Evolutionary conservation across 2,329 filamentous ascomycete species (phyloP).

Genomic region (Aureobasidium leucospermi): DNA sequence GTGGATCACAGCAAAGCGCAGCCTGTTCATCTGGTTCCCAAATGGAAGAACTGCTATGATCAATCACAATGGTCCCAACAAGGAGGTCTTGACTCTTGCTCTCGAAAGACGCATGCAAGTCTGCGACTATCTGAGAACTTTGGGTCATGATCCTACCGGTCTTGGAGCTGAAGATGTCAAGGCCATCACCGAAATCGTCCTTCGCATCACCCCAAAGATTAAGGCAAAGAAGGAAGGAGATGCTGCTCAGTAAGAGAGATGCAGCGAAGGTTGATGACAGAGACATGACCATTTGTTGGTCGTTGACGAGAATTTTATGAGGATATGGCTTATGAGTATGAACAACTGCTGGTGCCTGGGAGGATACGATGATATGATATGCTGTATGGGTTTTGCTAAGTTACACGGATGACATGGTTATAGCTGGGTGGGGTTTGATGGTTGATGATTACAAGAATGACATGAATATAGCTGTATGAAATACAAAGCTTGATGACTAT

Average conservation of each 20-base stretch:
- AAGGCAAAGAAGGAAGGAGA: neutral
- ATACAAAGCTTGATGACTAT: too few relatives aligned
- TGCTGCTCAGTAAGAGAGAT: neutral
- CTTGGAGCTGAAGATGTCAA: neutral
- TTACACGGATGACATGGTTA: neutral
- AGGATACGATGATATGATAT: neutral
- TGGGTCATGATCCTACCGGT: neutral
- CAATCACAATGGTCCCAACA: neutral
- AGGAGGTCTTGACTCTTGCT: neutral
- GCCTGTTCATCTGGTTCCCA: neutral
- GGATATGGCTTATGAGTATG: neutral
- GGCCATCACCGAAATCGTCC: neutral
- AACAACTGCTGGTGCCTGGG: neutral
- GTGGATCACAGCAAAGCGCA: neutral
- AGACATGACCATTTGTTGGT: neutral
- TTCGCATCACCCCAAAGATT: neutral
- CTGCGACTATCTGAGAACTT: neutral
- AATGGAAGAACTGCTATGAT: neutral
- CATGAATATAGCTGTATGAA: too few relatives aligned
- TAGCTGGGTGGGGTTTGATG: neutral
- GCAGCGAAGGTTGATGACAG: neutral
- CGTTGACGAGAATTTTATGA: neutral
- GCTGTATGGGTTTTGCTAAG: neutral
- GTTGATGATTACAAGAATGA: neutral
- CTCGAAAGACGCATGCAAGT: neutral